Evolutionary conservation across 805 yeast genomes (phyloP).

Genomic region (Saturnispora serradocipensis): DNA sequence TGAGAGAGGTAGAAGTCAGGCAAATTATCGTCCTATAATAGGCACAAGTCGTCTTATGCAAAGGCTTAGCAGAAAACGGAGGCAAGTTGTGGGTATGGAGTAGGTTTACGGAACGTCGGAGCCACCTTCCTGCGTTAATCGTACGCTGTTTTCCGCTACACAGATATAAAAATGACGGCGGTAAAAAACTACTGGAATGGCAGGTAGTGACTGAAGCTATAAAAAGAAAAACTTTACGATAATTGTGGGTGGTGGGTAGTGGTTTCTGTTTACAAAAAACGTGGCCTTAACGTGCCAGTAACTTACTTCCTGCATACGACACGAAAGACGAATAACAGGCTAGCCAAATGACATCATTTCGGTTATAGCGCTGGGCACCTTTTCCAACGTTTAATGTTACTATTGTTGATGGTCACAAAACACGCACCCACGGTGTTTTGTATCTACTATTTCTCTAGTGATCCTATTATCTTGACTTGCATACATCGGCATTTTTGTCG

Average conservation of each 20-base stretch:
- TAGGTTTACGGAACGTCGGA: no score
- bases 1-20: background rate
- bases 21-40: background rate
- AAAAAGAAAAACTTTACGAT: background rate
- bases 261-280: background rate
- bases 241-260: background rate
- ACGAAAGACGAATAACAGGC: background rate
- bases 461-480: background rate
- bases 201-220: background rate
- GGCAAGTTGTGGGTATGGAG: no score
- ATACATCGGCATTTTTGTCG: background rate
- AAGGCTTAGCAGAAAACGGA: background rate
- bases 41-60: background rate
- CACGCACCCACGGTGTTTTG: background rate
- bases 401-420: background rate
- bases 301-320: background rate
- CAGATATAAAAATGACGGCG: background rate
- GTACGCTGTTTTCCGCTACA: background rate
- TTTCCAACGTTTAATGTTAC: background rate
- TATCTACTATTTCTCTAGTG: background rate
- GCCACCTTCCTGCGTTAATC: background rate
- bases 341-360: background rate
- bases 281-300: background rate
- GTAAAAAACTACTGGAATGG: background rate
- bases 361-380: background rate